phyloP scores from a whole-genome alignment of 78 protist species.

The Bodo saltans region DNA sequence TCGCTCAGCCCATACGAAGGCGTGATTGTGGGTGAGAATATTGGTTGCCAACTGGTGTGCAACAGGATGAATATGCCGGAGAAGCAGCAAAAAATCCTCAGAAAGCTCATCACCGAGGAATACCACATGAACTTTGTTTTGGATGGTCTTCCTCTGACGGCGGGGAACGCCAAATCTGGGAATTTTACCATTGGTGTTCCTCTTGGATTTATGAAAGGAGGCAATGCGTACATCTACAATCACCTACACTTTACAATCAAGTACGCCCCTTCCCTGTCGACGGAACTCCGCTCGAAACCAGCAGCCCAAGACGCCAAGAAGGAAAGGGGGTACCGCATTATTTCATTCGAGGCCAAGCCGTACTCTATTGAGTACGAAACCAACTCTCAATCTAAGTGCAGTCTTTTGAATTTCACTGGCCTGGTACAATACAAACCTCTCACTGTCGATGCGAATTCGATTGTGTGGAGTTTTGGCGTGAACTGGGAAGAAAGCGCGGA shows the following conservation, averaged over 20 bases:
- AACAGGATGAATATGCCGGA: not conserved
- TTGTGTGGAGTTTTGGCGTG: constrained; percentile 72
- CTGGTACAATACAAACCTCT: not conserved
- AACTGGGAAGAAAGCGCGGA: constrained; percentile 43
- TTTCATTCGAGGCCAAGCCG: constrained; percentile 19
- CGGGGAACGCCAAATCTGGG: not conserved
- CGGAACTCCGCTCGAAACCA: not conserved
- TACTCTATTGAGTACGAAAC: constrained; percentile 19
- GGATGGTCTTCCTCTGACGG: constrained; percentile 11
- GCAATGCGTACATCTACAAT: constrained; percentile 12
- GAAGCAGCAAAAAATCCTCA: not conserved
- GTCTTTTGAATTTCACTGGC: not conserved
- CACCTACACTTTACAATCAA: constrained; percentile 24
- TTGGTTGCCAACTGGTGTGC: constrained; percentile 7
- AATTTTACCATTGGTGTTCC: constrained; percentile 22
- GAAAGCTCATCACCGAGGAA: not conserved
- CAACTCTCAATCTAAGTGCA: not conserved
- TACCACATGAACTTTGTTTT: constrained; percentile 22
- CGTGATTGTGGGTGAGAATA: not conserved
- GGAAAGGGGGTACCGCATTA: constrained; percentile 5
- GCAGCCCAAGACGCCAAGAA: not conserved
- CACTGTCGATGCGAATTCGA: not conserved
- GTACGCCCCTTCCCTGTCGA: not conserved
- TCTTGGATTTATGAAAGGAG: not conserved
- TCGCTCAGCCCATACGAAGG: constrained; percentile 52